These are phyloP conservation scores for Penicillium brasilianum DNA, from an alignment of 2,329 filamentous ascomycete genomes.

Conservation along the genomic window DNA sequence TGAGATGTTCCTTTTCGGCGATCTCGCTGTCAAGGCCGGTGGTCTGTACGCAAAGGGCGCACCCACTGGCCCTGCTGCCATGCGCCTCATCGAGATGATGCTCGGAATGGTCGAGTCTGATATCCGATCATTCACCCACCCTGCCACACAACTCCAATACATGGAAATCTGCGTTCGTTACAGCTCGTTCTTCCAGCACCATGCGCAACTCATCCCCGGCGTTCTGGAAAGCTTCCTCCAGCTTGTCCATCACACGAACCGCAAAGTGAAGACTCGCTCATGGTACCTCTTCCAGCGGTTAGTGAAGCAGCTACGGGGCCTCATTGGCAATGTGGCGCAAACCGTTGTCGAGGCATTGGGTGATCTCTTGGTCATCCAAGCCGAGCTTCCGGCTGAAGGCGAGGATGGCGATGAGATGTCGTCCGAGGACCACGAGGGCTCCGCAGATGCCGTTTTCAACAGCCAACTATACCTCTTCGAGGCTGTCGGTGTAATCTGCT, in stretches of 20 bases:
- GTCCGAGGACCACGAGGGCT: constrained; percentile 88
- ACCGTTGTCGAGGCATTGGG: constrained; percentile 88
- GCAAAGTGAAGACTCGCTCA: constrained; percentile 84
- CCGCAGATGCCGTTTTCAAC: constrained; percentile 86
- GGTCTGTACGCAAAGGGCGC: constrained; percentile 85
- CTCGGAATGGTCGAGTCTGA: constrained; percentile 91
- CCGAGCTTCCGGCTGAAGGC: constrained; percentile 78
- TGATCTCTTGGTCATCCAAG: constrained; percentile 87
- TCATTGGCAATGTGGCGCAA: constrained; percentile 87
- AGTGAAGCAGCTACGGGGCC: constrained; percentile 81
- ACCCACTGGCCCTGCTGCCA: constrained; percentile 77
- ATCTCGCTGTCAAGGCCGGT: constrained; percentile 86
- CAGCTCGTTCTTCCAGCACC: constrained; percentile 86
- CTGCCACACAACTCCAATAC: constrained; percentile 90
- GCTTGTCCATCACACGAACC: constrained; percentile 84
- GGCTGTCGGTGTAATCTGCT: constrained; percentile 90
- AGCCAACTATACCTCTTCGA: constrained; percentile 94
- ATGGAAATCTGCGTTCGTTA: constrained; percentile 99
- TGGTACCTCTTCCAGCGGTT: constrained; percentile 98
- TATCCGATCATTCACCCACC: constrained; percentile 83
- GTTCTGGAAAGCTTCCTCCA: constrained; percentile 91
- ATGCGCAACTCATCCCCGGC: constrained; percentile 78
- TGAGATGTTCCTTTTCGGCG: constrained; percentile 95
- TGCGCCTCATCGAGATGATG: constrained; percentile 90
- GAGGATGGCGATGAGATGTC: constrained; percentile 89